Conservation (phyloP, 495 filamentous ascomycete genomes). For the Xylaria scruposa region DNA sequence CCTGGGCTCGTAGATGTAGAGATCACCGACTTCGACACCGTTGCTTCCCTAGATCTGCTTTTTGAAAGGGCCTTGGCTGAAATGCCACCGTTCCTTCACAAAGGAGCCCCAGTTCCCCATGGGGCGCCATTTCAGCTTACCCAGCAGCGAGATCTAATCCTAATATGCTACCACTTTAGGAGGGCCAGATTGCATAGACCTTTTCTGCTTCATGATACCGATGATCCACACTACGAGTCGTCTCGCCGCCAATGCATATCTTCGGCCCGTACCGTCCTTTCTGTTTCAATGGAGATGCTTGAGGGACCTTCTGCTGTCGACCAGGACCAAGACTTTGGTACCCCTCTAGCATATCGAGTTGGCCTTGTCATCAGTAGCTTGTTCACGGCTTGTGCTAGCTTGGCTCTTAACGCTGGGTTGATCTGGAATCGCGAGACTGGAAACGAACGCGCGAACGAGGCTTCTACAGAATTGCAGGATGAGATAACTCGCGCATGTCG, state of each 20-base stretch:
- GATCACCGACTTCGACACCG: constrained; percentile 25
- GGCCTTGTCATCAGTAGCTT: constrained; percentile 26
- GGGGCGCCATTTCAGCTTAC: constrained; percentile 17
- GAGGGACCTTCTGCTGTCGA: constrained; percentile 2
- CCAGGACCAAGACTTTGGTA: background rate
- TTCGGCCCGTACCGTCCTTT: constrained; percentile 23
- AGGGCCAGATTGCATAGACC: constrained; percentile 36
- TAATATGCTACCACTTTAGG: constrained; percentile 29
- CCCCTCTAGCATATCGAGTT: constrained; percentile 13
- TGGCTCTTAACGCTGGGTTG: constrained; percentile 13
- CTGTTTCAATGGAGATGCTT: constrained; percentile 11
- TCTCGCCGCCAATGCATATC: constrained; percentile 23
- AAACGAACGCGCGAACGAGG: background rate
- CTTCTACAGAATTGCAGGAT: background rate
- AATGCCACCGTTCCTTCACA: constrained; percentile 30
- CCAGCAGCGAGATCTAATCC: constrained; percentile 31
- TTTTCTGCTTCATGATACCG: constrained; percentile 32
- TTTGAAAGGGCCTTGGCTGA: constrained; percentile 29
- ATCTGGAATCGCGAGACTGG: background rate
- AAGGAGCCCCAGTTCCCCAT: constrained; percentile 3
- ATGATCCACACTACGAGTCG: constrained; percentile 8
- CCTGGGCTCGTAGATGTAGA: constrained; percentile 27
- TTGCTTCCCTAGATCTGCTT: constrained; percentile 29
- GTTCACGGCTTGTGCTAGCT: constrained; percentile 24
- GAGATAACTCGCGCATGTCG: constrained; percentile 21